These are phyloP conservation scores for Scheffersomyces stambukii DNA, from an alignment of 1,139 yeast species.

Conservation along the genomic window DNA sequence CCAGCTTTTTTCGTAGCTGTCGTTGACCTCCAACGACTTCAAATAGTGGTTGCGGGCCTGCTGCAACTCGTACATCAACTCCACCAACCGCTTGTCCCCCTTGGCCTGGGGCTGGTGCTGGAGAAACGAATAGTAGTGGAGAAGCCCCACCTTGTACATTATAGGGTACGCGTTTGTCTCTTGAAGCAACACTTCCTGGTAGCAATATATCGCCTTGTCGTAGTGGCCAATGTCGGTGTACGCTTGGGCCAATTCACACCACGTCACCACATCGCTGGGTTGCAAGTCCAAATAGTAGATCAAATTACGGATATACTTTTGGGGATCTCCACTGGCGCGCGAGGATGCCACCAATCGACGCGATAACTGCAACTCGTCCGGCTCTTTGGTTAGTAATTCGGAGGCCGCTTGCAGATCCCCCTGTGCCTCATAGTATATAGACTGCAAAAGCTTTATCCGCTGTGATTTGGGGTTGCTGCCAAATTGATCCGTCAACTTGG, in stretches of 20 bases:
- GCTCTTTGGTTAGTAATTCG: conserved; percentile 31
- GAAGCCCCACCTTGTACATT: conserved; percentile 56
- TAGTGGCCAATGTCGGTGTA: conserved; percentile 61
- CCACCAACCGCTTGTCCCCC: conserved; percentile 17
- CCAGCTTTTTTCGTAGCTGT: conserved; percentile 71
- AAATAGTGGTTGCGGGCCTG: conserved; percentile 53
- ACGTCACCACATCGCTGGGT: conserved; percentile 72
- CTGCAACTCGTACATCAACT: conserved; percentile 22
- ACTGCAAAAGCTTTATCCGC: conserved; percentile 52
- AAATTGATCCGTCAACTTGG: conserved; percentile 63
- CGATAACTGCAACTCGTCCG: conserved; percentile 34
- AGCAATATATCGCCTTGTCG: conserved; percentile 61
- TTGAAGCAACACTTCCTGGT: conserved; percentile 64
- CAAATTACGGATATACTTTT: conserved; percentile 48
- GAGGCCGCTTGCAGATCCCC: conserved; percentile 35
- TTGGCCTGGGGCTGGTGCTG: conserved; percentile 15
- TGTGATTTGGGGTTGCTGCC: conserved; percentile 46
- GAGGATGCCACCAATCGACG: conserved; percentile 31
- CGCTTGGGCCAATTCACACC: conserved; percentile 70
- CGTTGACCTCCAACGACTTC: conserved; percentile 73
- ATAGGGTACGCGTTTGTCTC: conserved; percentile 73
- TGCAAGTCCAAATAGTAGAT: conserved; percentile 46
- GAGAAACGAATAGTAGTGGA: conserved; percentile 16
- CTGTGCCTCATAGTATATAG: conserved; percentile 55
- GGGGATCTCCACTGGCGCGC: conserved; percentile 9